Evolutionary conservation across 768 basidiomycete species (phyloP).

Genomic region (Boletellus emodensis): DNA sequence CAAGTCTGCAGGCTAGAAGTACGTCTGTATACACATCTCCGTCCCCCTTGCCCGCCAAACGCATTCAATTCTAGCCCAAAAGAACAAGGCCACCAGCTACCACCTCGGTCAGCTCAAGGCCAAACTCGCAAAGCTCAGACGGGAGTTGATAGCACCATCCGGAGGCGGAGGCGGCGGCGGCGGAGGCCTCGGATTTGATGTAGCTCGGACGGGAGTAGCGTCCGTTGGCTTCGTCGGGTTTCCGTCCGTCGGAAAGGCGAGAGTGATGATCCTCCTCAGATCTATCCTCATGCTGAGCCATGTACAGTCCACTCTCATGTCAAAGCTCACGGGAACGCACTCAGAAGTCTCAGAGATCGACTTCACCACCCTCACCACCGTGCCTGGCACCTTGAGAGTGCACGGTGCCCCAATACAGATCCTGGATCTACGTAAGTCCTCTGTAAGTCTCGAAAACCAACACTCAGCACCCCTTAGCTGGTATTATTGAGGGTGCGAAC

Average conservation of each 20-base stretch:
- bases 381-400: conserved; percentile 90
- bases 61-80: conserved; percentile 61
- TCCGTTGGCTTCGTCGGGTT: conserved; percentile 92
- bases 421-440: conserved; percentile 76
- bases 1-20: conserved; percentile 68
- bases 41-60: conserved; percentile 10
- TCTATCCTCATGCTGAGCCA: background rate
- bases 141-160: conserved; percentile 84
- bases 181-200: conserved; percentile 88
- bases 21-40: conserved; percentile 30
- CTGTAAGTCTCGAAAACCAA: background rate
- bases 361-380: conserved; percentile 94
- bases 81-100: conserved; percentile 95
- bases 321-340: conserved; percentile 93
- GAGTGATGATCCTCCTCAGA: conserved; percentile 7
- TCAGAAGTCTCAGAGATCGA: conserved; percentile 96
- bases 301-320: conserved; percentile 80
- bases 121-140: conserved; percentile 93
- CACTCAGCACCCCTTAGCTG: conserved; percentile 48
- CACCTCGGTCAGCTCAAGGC: conserved; percentile 97
- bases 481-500: conserved; percentile 97
- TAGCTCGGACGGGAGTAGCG: conserved; percentile 95
- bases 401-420: conserved; percentile 97
- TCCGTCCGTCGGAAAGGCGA: conserved; percentile 92
- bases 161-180: conserved; percentile 80